Percentiles rank a stretch among this genome's conserved stretches.
phyloP scores from a whole-genome alignment of 2,329 filamentous ascomycete genomes.

The Trichoderma harzianum region DNA sequence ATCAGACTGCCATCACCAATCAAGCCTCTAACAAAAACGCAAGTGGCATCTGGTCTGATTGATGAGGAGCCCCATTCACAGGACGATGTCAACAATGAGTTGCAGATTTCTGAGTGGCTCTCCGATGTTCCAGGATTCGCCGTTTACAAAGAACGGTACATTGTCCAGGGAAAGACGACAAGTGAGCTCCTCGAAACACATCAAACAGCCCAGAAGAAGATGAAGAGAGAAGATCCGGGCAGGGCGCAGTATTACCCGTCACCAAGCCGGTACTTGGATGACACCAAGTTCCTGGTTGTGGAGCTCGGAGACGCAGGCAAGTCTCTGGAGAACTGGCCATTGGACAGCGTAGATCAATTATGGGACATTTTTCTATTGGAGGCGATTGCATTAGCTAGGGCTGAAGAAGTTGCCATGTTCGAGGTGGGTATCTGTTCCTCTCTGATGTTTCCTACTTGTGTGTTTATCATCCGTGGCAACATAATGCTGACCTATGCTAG shows the following conservation, averaged over 20 bases:
- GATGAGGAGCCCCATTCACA: slow-evolving; percentile 57
- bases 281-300: slow-evolving; percentile 58
- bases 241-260: slow-evolving; percentile 60
- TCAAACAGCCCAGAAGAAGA: slow-evolving; percentile 52
- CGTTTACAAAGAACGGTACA: slow-evolving; percentile 61
- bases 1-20: slow-evolving; percentile 59
- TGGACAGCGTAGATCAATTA: slow-evolving; percentile 48
- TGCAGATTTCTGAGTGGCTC: slow-evolving; percentile 61
- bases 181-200: slow-evolving; percentile 57
- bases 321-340: slow-evolving; percentile 56
- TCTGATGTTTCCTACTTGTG: neutral
- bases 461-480: neutral
- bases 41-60: slow-evolving; percentile 51
- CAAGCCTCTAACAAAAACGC: slow-evolving; percentile 54
- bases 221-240: slow-evolving; percentile 54
- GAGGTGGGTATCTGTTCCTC: slow-evolving; percentile 43
- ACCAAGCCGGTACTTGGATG: slow-evolving; percentile 56
- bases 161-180: slow-evolving; percentile 55
- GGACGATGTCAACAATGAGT: slow-evolving; percentile 54
- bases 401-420: slow-evolving; percentile 56
- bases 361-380: slow-evolving; percentile 64
- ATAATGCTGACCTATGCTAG: slow-evolving; percentile 33
- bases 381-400: slow-evolving; percentile 57
- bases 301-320: slow-evolving; percentile 61
- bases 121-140: slow-evolving; percentile 64